A percentile compares a stretch with the other conserved stretches of the same genome.
These are phyloP conservation scores for Cnidoscolus chayamansa DNA, from an alignment of 441 rosid genomes.

Conservation along the genomic window DNA sequence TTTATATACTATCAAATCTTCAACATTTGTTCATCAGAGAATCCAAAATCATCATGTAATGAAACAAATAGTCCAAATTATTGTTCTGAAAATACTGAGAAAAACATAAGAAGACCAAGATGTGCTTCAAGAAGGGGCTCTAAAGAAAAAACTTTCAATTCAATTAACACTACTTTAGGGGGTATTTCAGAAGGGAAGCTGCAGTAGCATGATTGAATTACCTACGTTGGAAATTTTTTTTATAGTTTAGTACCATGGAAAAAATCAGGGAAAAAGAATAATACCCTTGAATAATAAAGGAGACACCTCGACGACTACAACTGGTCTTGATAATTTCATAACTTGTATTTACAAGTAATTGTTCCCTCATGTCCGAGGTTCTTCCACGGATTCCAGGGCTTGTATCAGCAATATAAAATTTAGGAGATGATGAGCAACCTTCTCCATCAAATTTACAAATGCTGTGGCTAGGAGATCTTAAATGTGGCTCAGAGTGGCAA, in stretches of 20 bases:
- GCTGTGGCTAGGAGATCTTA: constrained; percentile 30
- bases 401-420: constrained; percentile 14
- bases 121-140: background rate
- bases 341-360: constrained; percentile 37
- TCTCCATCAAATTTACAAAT: constrained; percentile 24
- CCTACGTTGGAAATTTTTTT: background rate
- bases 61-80: background rate
- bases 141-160: background rate
- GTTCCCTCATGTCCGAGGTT: constrained; percentile 20
- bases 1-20: constrained; percentile 5
- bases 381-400: constrained; percentile 26
- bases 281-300: constrained; percentile 51
- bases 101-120: background rate
- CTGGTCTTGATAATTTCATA: constrained; percentile 22
- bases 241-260: background rate
- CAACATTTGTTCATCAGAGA: constrained; percentile 6
- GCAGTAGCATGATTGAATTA: background rate
- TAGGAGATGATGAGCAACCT: constrained; percentile 30
- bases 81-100: background rate
- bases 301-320: constrained; percentile 30
- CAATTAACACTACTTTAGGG: background rate
- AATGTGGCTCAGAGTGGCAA: constrained; percentile 22
- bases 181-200: constrained; percentile 1
- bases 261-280: constrained; percentile 16
- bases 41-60: background rate